A percentile compares a stretch with the other conserved stretches of the same genome.
These are phyloP conservation scores for Botrytis byssoidea DNA, from an alignment of 2,329 filamentous ascomycete species.

Conservation along the genomic window DNA sequence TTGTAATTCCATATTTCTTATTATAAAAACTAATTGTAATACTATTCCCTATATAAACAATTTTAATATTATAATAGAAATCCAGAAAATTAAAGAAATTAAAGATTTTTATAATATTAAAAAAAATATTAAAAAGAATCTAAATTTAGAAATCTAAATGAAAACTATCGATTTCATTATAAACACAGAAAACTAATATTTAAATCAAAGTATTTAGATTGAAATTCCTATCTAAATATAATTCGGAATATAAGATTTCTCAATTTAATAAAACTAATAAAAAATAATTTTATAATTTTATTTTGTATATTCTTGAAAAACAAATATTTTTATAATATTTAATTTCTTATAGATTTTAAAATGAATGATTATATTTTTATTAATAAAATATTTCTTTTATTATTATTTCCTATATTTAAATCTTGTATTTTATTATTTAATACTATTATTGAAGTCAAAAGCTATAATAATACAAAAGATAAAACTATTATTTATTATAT, in stretches of 20 bases:
- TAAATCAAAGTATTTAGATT: not conserved
- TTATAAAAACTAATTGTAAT: no score
- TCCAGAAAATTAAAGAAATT: fast-evolving
- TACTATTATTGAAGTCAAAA: no score
- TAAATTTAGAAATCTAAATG: fast-evolving
- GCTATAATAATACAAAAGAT: no score
- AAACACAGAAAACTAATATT: fast-evolving
- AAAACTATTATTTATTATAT: no score
- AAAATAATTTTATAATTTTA: not conserved
- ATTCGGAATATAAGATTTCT: not conserved
- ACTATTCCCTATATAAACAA: not conserved
- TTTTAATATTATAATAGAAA: not conserved
- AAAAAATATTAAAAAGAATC: fast-evolving
- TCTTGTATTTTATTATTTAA: no score
- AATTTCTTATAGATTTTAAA: fast-evolving
- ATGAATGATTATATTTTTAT: not conserved
- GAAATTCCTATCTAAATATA: not conserved
- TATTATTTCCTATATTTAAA: not conserved
- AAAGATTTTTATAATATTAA: not conserved
- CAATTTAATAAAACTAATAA: not conserved
- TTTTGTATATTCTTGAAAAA: not conserved
- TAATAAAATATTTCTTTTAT: not conserved
- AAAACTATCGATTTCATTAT: fast-evolving
- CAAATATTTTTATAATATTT: fast-evolving
- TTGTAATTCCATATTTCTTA: fast-evolving